Percentiles rank a stretch among this genome's conserved stretches.
Conservation (phyloP, 2,329 filamentous ascomycete species). For the Cladosporium colombiae region DNA sequence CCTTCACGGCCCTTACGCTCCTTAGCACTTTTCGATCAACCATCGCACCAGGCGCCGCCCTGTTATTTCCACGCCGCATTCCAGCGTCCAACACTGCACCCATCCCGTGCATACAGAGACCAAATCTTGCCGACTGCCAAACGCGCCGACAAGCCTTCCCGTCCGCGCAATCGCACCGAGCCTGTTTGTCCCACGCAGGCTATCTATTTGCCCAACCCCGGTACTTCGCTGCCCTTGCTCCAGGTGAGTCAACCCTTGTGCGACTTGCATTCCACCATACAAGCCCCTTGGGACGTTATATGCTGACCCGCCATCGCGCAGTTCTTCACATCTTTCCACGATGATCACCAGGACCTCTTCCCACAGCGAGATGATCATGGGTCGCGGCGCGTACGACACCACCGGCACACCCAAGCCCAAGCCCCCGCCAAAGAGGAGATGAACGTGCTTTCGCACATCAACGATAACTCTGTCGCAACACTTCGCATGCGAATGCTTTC, state of each 20-base stretch:
- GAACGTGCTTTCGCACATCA: not conserved
- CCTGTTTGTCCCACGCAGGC: slow-evolving; percentile 21
- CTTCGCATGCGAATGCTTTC: not conserved
- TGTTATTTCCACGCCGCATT: slow-evolving; percentile 17
- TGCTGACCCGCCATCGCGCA: slow-evolving; percentile 13
- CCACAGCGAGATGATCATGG: slow-evolving; percentile 46
- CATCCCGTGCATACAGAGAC: not conserved
- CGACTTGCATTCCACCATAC: slow-evolving; percentile 20
- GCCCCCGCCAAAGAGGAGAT: slow-evolving; percentile 43
- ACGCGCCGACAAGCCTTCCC: slow-evolving; percentile 13
- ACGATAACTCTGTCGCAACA: not conserved
- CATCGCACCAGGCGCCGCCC: slow-evolving; percentile 8
- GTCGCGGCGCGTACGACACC: slow-evolving; percentile 50
- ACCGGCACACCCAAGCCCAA: slow-evolving; percentile 49
- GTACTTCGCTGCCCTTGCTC: slow-evolving; percentile 20
- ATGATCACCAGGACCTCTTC: slow-evolving; percentile 45
- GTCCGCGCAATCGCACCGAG: slow-evolving; percentile 15
- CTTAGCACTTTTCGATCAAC: slow-evolving; percentile 9
- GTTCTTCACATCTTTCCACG: slow-evolving; percentile 24
- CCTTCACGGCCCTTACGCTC: slow-evolving; percentile 19
- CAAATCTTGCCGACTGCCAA: slow-evolving; percentile 1
- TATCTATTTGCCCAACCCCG: slow-evolving; percentile 19
- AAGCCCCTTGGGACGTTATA: slow-evolving; percentile 16
- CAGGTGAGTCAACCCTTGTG: slow-evolving; percentile 25
- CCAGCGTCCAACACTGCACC: slow-evolving; percentile 15